These are phyloP conservation scores for Protomyces arabidopsidicola DNA, from an alignment of 1,139 yeast genomes.

Conservation along the genomic window DNA sequence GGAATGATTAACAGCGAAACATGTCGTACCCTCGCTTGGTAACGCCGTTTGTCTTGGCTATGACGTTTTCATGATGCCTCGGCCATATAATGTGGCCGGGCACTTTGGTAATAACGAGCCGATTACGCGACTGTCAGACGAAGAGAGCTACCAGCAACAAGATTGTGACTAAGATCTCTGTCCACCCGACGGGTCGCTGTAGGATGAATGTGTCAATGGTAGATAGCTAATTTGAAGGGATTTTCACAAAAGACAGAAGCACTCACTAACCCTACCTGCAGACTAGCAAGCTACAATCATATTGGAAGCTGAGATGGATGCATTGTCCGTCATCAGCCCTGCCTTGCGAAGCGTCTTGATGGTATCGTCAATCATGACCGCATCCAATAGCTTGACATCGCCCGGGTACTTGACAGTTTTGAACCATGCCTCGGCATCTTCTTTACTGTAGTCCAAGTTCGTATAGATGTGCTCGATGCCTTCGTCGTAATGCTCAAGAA, in stretches of 20 bases:
- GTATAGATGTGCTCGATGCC: slow-evolving; percentile 60
- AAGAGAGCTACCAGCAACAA: background rate
- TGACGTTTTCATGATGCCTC: background rate
- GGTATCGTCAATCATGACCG: slow-evolving; percentile 53
- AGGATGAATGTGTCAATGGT: too few species aligned
- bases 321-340: slow-evolving; percentile 32
- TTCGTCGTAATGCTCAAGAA: slow-evolving; percentile 56
- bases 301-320: background rate
- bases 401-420: slow-evolving; percentile 63
- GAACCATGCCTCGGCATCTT: slow-evolving; percentile 76
- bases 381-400: slow-evolving; percentile 50
- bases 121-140: background rate
- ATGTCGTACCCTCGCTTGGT: slow-evolving; percentile 1
- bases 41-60: slow-evolving; percentile 5
- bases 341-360: slow-evolving; percentile 32
- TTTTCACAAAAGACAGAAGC: too few species aligned
- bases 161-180: too few species aligned
- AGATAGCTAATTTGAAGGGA: too few species aligned
- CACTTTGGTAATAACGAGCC: slow-evolving; percentile 1
- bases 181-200: too few species aligned
- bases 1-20: background rate
- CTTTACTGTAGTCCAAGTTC: slow-evolving; percentile 68
- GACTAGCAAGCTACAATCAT: slow-evolving; percentile 3
- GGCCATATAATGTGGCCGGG: background rate
- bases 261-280: background rate